Percentiles rank a stretch among this genome's conserved stretches.
These are phyloP conservation scores for Zymoseptoria pseudotritici DNA, from an alignment of 2,329 filamentous ascomycete species.

Conservation along the genomic window DNA sequence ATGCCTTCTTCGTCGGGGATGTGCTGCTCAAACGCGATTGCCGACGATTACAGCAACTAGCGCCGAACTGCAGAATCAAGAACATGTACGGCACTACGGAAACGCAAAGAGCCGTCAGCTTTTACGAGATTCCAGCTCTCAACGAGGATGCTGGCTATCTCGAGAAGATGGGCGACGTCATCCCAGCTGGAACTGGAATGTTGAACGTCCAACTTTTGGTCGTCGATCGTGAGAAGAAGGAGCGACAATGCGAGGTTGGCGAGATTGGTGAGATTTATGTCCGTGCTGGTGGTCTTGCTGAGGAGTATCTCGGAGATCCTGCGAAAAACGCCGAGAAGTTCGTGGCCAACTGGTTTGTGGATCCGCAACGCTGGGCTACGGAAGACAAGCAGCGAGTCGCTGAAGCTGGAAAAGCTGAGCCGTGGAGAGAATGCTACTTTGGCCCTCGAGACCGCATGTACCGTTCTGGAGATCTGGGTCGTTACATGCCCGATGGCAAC, in stretches of 20 bases:
- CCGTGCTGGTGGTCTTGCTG: conserved; percentile 73
- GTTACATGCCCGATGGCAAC: conserved; percentile 62
- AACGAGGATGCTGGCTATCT: conserved; percentile 57
- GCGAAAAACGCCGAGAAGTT: conserved; percentile 70
- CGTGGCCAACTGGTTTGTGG: conserved; percentile 77
- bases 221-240: conserved; percentile 61
- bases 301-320: conserved; percentile 62
- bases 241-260: conserved; percentile 66
- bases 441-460: conserved; percentile 83
- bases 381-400: conserved; percentile 50
- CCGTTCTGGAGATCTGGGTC: conserved; percentile 76
- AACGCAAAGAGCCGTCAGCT: conserved; percentile 72
- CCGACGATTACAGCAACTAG: conserved; percentile 65
- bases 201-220: conserved; percentile 81
- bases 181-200: conserved; percentile 83
- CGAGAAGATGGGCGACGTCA: conserved; percentile 62
- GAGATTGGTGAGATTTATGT: conserved; percentile 81
- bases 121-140: conserved; percentile 66
- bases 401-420: conserved; percentile 48
- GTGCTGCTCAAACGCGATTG: conserved; percentile 81
- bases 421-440: conserved; percentile 71
- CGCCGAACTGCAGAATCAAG: conserved; percentile 65
- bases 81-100: conserved; percentile 91
- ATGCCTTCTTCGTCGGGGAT: conserved; percentile 88
- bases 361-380: conserved; percentile 61